Percentiles rank a stretch among this genome's conserved stretches.
Evolutionary conservation across 129 eudicot genomes (phyloP).

Genomic region (Logfia minima): DNA sequence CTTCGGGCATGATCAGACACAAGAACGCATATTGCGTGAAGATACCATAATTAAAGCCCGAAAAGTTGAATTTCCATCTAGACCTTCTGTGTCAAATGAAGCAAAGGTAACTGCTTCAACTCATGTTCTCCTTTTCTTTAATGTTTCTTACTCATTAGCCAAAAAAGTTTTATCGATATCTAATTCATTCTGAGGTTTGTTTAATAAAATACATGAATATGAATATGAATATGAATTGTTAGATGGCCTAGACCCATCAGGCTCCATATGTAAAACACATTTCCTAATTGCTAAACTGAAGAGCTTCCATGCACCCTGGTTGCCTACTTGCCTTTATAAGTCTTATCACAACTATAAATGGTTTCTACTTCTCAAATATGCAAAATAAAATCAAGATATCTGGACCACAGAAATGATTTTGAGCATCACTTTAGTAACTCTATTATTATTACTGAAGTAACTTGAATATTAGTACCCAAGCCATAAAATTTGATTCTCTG

Average conservation of each 20-base stretch:
- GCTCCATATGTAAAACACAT: not conserved
- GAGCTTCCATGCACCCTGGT: not conserved
- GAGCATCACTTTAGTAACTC: not conserved
- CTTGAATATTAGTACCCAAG: not conserved
- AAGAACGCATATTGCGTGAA: constrained; percentile 94
- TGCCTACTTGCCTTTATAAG: not conserved
- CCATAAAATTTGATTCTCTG: not conserved
- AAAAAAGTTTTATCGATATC: not conserved
- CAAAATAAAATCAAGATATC: not conserved
- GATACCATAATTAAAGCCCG: constrained; percentile 96
- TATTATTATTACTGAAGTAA: no score
- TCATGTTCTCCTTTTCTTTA: not conserved
- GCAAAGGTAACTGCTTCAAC: constrained; percentile 57
- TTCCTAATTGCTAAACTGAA: not conserved
- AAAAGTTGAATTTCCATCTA: constrained; percentile 92
- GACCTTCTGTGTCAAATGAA: constrained; percentile 90
- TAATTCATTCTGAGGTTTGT: constrained; percentile 6
- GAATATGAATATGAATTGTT: not conserved
- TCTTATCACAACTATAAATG: not conserved
- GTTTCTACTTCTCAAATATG: not conserved
- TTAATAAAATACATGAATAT: not conserved
- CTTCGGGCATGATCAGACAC: constrained; percentile 96
- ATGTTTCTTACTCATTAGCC: not conserved
- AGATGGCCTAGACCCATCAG: not conserved
- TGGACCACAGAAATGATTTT: not conserved